phyloP scores from a whole-genome alignment of 768 basidiomycete species.

The Termitomyces sp. region DNA sequence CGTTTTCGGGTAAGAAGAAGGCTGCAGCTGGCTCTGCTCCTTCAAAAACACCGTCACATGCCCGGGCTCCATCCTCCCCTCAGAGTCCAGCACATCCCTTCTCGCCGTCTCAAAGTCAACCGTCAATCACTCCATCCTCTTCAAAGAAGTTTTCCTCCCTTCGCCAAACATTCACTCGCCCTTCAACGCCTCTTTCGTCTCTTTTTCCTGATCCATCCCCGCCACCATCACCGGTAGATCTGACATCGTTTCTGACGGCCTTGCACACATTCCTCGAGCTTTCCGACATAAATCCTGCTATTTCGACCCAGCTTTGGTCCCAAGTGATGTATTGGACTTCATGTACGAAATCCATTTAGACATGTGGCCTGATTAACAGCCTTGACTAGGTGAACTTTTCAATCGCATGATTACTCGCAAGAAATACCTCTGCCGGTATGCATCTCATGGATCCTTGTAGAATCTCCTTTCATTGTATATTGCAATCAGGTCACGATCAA shows the following conservation, averaged over 20 bases:
- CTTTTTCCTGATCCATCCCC: conserved; percentile 41
- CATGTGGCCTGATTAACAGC: neutral
- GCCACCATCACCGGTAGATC: conserved; percentile 40
- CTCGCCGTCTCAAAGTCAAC: conserved; percentile 43
- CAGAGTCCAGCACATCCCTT: conserved; percentile 45
- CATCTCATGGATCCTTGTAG: neutral
- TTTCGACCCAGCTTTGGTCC: conserved; percentile 89
- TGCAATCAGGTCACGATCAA: conserved; percentile 62
- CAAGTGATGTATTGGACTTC: conserved; percentile 99
- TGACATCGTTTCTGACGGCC: conserved; percentile 80
- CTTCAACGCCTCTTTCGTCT: conserved; percentile 40
- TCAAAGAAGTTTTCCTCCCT: conserved; percentile 62
- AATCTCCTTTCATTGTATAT: neutral
- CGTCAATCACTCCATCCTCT: conserved; percentile 36
- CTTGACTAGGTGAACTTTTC: conserved; percentile 68
- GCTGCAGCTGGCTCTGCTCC: conserved; percentile 22
- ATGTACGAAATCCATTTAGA: conserved; percentile 45
- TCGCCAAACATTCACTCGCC: conserved; percentile 51
- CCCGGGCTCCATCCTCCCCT: conserved; percentile 38
- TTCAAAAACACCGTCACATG: conserved; percentile 24
- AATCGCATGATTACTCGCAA: conserved; percentile 86
- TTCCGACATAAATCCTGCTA: conserved; percentile 85
- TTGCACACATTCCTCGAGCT: conserved; percentile 78
- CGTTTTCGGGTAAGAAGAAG: conserved; percentile 64
- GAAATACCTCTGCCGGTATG: conserved; percentile 87